These are phyloP conservation scores for Xylaria sp. DNA, from an alignment of 2,329 filamentous ascomycete genomes.

Conservation along the genomic window DNA sequence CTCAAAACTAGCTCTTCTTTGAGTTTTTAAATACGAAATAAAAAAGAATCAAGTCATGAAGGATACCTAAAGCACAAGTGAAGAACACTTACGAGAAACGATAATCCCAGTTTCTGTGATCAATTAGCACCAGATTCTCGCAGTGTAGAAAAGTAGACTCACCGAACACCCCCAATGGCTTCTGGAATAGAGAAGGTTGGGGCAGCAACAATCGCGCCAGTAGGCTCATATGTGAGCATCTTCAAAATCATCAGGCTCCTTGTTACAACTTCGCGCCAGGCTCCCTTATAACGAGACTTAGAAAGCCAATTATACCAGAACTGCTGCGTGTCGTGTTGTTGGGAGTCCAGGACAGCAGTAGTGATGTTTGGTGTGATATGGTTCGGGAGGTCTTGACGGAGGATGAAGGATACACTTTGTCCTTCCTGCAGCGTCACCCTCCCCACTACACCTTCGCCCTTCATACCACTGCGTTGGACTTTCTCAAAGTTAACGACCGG, in stretches of 20 bases:
- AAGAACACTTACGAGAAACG: constrained; percentile 64
- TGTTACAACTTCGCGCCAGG: constrained; percentile 77
- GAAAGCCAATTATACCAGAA: constrained; percentile 82
- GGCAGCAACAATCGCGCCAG: constrained; percentile 79
- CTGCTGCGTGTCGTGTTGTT: constrained; percentile 75
- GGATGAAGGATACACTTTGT: constrained; percentile 75
- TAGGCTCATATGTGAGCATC: constrained; percentile 81
- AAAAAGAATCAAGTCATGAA: neutral
- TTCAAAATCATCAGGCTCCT: constrained; percentile 80
- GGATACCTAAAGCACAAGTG: neutral
- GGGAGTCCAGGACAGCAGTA: constrained; percentile 65
- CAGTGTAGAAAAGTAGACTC: constrained; percentile 9
- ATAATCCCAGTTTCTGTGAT: constrained; percentile 73
- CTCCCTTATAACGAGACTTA: constrained; percentile 75
- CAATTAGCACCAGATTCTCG: constrained; percentile 27
- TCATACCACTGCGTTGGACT: constrained; percentile 61
- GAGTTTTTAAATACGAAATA: neutral
- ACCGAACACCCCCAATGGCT: constrained; percentile 72
- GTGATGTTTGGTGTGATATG: constrained; percentile 70
- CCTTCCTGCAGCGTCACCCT: constrained; percentile 71
- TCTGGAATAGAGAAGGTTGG: constrained; percentile 83
- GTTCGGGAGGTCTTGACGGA: constrained; percentile 70
- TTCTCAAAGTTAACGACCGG: constrained; percentile 68
- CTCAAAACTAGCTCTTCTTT: no score
- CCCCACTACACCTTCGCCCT: constrained; percentile 72